A percentile compares a stretch with the other conserved stretches of the same genome.
Conservation (phyloP, 208 protist genomes). For the Leishmania mexicana region DNA sequence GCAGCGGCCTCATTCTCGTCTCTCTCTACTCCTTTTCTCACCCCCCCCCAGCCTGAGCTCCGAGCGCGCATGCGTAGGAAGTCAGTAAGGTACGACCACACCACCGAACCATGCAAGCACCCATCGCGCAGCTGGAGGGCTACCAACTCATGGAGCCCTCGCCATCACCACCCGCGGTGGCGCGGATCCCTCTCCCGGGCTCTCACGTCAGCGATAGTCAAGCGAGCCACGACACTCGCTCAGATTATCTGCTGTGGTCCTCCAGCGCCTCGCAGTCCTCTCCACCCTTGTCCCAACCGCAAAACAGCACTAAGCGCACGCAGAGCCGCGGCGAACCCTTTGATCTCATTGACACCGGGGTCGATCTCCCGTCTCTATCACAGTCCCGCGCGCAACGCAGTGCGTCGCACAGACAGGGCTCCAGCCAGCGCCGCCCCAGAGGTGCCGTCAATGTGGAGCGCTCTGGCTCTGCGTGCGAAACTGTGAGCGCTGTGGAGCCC, state of each 20-base stretch:
- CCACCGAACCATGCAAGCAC: background rate
- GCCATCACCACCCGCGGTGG: conserved; percentile 20
- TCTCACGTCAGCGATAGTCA: conserved; percentile 2
- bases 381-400: background rate
- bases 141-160: conserved; percentile 26
- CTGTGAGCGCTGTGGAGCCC: background rate
- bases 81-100: background rate
- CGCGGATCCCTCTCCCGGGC: background rate
- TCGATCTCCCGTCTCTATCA: background rate
- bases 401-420: background rate
- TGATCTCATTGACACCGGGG: background rate
- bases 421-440: background rate
- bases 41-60: background rate
- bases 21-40: background rate
- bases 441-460: background rate
- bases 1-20: background rate
- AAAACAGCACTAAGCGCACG: background rate
- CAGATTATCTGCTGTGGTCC: conserved; percentile 1
- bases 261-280: conserved; percentile 2
- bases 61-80: background rate
- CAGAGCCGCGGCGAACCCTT: background rate
- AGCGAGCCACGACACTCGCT: background rate
- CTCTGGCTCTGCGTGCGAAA: background rate
- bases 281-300: background rate
- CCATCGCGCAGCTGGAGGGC: conserved; percentile 10